A percentile compares a stretch with the other conserved stretches of the same genome.
Conservation (phyloP, 805 yeast species). For the Martiniozyma abietophila region DNA sequence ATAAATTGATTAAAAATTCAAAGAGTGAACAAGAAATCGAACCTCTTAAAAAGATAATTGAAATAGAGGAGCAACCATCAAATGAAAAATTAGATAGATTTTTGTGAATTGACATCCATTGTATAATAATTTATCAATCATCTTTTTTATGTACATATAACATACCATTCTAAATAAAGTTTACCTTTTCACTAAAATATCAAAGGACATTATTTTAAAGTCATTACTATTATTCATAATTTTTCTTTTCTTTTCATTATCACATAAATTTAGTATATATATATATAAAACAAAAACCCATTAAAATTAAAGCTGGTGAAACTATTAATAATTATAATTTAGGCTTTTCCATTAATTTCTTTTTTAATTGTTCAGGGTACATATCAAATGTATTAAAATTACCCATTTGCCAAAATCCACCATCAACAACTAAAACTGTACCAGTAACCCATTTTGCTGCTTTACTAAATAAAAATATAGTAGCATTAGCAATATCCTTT, state of each 20-base stretch:
- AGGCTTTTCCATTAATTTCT: slow-evolving; percentile 20
- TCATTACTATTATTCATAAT: too few relatives aligned
- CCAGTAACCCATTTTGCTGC: slow-evolving; percentile 78
- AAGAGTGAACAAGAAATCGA: slow-evolving; percentile 1
- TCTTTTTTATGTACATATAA: too few relatives aligned
- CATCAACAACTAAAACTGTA: slow-evolving; percentile 74
- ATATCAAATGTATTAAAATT: slow-evolving; percentile 22
- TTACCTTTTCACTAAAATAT: too few relatives aligned
- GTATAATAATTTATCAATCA: too few relatives aligned
- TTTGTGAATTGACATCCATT: slow-evolving; percentile 9
- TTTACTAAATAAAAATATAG: slow-evolving; percentile 74
- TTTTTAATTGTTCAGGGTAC: slow-evolving; percentile 35
- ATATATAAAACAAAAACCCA: too few relatives aligned
- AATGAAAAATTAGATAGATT: slow-evolving; percentile 13
- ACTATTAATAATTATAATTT: slow-evolving; percentile 16
- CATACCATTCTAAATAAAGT: too few relatives aligned
- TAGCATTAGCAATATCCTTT: slow-evolving; percentile 78
- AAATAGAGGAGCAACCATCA: slow-evolving; percentile 3
- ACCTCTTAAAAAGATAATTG: slow-evolving; percentile 9
- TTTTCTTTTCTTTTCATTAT: too few relatives aligned
- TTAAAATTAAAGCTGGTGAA: too few relatives aligned
- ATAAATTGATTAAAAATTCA: slow-evolving; percentile 1
- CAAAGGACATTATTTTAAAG: too few relatives aligned
- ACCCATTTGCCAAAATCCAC: slow-evolving; percentile 84
- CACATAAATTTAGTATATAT: too few relatives aligned